phyloP scores from a whole-genome alignment of 225 moss, liverwort and hornwort genomes.

The Takakia lepidozioides region DNA sequence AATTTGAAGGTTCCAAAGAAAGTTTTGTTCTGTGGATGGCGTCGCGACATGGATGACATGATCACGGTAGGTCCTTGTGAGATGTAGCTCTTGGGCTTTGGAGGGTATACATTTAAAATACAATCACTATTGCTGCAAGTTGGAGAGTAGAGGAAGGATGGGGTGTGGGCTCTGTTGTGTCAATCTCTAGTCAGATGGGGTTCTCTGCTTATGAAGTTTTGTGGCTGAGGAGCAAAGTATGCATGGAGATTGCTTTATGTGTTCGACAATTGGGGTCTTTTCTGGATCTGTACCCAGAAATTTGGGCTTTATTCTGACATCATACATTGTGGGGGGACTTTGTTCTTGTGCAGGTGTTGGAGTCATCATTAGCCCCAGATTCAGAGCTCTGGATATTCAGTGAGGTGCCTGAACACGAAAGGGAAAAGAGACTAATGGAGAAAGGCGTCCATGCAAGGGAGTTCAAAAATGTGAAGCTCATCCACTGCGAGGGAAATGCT shows the following conservation, averaged over 20 bases:
- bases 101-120: too few species aligned
- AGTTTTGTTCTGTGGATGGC: conserved; percentile 78
- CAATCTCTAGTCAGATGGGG: too few species aligned
- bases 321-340: too few species aligned
- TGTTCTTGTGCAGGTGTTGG: conserved; percentile 31
- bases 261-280: too few species aligned
- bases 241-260: too few species aligned
- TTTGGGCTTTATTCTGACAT: neutral
- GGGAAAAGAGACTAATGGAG: conserved; percentile 39
- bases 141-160: too few species aligned
- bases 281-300: neutral
- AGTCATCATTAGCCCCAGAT: conserved; percentile 34
- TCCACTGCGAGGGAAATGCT: conserved; percentile 54
- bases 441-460: conserved; percentile 22
- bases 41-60: conserved; percentile 57
- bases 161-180: too few species aligned
- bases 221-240: too few species aligned
- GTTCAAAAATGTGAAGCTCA: conserved; percentile 40
- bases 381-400: conserved; percentile 80
- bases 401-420: conserved; percentile 36
- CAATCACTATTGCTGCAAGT: too few species aligned
- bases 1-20: conserved; percentile 48
- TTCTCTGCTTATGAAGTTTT: too few species aligned
- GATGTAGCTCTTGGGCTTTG: too few species aligned
- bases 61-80: conserved; percentile 15